phyloP scores from a whole-genome alignment of 2,329 filamentous ascomycete genomes.

The Aspergillus thermomutatus region DNA sequence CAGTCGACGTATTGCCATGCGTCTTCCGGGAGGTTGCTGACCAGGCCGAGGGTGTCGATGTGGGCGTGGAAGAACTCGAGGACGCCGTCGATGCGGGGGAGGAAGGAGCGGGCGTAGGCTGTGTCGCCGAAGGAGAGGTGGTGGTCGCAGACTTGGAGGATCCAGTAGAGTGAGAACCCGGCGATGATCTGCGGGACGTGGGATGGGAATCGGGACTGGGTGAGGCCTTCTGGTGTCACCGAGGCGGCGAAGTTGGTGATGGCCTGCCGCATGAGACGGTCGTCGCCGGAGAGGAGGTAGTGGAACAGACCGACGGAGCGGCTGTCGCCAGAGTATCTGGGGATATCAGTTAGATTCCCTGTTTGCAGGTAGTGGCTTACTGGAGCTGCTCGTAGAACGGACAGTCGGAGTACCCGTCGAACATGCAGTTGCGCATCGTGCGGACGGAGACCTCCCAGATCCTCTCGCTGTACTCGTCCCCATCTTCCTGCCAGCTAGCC shows the following conservation, averaged over 20 bases:
- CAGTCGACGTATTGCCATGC: slow-evolving; percentile 37
- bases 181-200: slow-evolving; percentile 30
- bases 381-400: slow-evolving; percentile 38
- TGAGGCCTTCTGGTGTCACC: slow-evolving; percentile 24
- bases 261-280: slow-evolving; percentile 30
- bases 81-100: slow-evolving; percentile 23
- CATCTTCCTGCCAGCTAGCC: slow-evolving; percentile 18
- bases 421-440: slow-evolving; percentile 35
- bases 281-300: slow-evolving; percentile 32
- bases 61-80: slow-evolving; percentile 23
- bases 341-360: neutral
- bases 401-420: slow-evolving; percentile 35
- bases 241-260: slow-evolving; percentile 31
- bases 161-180: slow-evolving; percentile 33
- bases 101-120: slow-evolving; percentile 17
- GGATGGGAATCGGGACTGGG: slow-evolving; percentile 29
- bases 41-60: slow-evolving; percentile 17
- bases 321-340: slow-evolving; percentile 24
- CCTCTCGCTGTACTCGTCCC: slow-evolving; percentile 10
- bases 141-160: slow-evolving; percentile 31
- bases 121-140: slow-evolving; percentile 29
- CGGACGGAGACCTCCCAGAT: slow-evolving; percentile 33
- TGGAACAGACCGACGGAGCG: slow-evolving; percentile 28
- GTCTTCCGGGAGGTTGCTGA: slow-evolving; percentile 21
- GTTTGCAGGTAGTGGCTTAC: slow-evolving; percentile 12